A percentile compares a stretch with the other conserved stretches of the same genome.
Conservation (phyloP, 768 basidiomycete genomes). For the Kwoniella mangroviensis region DNA sequence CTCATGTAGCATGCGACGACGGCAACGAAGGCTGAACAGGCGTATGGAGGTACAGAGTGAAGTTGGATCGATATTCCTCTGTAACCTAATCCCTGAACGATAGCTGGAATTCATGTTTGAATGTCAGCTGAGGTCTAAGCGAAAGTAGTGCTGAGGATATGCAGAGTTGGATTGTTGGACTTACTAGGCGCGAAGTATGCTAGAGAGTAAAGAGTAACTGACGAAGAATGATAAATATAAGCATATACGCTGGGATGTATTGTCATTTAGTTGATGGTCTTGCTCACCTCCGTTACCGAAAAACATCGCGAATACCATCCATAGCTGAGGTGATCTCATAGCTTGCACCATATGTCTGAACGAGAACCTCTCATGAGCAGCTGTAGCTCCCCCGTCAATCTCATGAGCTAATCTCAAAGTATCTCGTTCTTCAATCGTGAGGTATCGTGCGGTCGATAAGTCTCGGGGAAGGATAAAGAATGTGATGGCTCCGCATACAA, state of each 20-base stretch:
- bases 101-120: constrained; percentile 14
- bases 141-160: no score
- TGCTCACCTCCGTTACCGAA: constrained; percentile 36
- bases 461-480: constrained; percentile 63
- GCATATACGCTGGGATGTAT: background rate
- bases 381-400: constrained; percentile 56
- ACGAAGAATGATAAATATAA: background rate
- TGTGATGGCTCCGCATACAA: constrained; percentile 64
- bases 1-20: constrained; percentile 25
- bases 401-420: constrained; percentile 36
- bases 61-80: constrained; percentile 32
- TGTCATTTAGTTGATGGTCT: no score
- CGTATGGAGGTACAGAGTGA: constrained; percentile 40
- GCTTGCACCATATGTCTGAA: constrained; percentile 15
- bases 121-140: background rate
- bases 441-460: constrained; percentile 63
- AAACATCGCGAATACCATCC: constrained; percentile 35
- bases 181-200: constrained; percentile 39
- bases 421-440: constrained; percentile 60
- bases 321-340: constrained; percentile 28
- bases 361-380: constrained; percentile 33
- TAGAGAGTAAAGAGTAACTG: constrained; percentile 36
- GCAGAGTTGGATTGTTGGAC: background rate
- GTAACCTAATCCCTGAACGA: constrained; percentile 37
- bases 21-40: constrained; percentile 33